Percentiles rank a stretch among this genome's conserved stretches.
These are phyloP conservation scores for Leersia perrieri DNA, from an alignment of 176 grass and related monocot genomes.

Conservation along the genomic window DNA sequence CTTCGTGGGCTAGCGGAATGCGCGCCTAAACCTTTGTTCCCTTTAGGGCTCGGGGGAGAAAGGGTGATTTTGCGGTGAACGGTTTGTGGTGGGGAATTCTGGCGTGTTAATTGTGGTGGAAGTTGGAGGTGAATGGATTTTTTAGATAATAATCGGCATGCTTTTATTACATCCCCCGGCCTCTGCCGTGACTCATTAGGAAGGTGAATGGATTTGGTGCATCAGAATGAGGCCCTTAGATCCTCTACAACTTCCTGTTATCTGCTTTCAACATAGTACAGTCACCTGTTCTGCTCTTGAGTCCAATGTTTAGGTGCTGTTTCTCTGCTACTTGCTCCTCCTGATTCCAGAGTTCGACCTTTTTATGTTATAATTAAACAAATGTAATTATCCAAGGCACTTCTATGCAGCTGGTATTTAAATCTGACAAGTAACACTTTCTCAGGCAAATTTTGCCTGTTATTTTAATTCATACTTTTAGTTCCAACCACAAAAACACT, in stretches of 20 bases:
- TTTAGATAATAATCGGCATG: no score
- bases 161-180: no score
- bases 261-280: not conserved
- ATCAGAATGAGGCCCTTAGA: not conserved
- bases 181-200: no score
- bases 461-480: not conserved
- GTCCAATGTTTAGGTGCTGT: not conserved
- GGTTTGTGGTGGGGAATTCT: not conserved
- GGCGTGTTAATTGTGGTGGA: not conserved
- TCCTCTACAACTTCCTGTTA: not conserved
- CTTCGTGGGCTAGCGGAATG: not conserved
- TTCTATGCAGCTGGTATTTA: not conserved
- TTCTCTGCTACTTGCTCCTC: not conserved
- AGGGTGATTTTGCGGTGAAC: no score
- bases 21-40: not conserved
- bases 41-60: no score
- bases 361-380: not conserved
- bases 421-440: not conserved
- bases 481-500: not conserved
- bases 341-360: not conserved
- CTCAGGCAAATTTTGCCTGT: not conserved
- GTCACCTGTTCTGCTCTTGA: not conserved
- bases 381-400: not conserved
- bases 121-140: not conserved
- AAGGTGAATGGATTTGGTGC: not conserved